A percentile compares a stretch with the other conserved stretches of the same genome.
phyloP scores from a whole-genome alignment of 805 yeast species.

The Metschnikowia borealis region DNA sequence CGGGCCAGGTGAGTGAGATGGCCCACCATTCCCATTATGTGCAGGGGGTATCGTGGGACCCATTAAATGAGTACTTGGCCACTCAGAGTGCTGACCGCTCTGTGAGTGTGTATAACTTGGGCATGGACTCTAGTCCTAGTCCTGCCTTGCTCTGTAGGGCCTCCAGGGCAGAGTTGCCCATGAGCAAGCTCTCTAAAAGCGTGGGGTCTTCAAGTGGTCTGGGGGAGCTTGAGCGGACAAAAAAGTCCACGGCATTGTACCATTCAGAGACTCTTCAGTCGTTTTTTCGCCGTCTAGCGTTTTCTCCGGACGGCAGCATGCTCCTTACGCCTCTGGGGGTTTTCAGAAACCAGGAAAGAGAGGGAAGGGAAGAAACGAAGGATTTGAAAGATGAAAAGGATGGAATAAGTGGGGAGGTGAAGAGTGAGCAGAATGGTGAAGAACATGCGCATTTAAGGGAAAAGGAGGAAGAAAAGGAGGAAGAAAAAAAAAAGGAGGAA shows the following conservation, averaged over 20 bases:
- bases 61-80: conserved; percentile 67
- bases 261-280: conserved; percentile 87
- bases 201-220: not conserved
- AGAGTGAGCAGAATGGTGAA: not conserved
- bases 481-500: too few relatives aligned
- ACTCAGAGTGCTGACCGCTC: conserved; percentile 90
- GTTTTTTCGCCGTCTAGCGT: conserved; percentile 79
- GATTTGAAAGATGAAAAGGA: conserved; percentile 8
- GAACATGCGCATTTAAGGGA: not conserved
- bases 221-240: not conserved
- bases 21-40: conserved; percentile 84
- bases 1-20: conserved; percentile 55
- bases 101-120: conserved; percentile 46
- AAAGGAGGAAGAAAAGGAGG: too few relatives aligned
- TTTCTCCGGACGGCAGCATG: conserved; percentile 87
- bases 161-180: conserved; percentile 54
- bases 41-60: conserved; percentile 98
- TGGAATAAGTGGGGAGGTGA: too few relatives aligned
- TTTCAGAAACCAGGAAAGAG: conserved; percentile 30
- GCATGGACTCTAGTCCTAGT: not conserved
- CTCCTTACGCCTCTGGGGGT: conserved; percentile 72
- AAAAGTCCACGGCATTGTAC: conserved; percentile 37
- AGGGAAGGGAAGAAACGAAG: not conserved
- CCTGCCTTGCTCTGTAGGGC: conserved; percentile 47
- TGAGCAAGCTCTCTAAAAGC: conserved; percentile 1